Percentiles rank a stretch among this genome's conserved stretches.
Evolutionary conservation across 2,329 filamentous ascomycete species (phyloP).

Genomic region (Sporothrix luriei): DNA sequence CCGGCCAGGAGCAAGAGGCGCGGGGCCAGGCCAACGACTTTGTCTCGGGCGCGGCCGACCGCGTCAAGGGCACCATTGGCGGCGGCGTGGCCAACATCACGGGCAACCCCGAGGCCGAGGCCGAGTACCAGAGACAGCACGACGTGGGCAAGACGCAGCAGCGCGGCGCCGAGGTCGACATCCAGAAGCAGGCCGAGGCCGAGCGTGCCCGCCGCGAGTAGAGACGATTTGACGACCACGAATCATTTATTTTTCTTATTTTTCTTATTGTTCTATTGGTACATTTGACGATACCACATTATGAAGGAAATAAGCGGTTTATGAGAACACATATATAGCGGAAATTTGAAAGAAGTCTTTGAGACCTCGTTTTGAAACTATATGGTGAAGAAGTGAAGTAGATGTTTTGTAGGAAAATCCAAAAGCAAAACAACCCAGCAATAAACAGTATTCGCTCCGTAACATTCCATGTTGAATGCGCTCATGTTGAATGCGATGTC

Average conservation of each 20-base stretch:
- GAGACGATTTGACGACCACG: not conserved
- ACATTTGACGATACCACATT: slow-evolving; percentile 5
- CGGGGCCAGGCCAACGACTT: slow-evolving; percentile 78
- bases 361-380: not conserved
- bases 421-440: not conserved
- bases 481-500: slow-evolving; percentile 27
- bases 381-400: not conserved
- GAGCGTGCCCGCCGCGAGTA: slow-evolving; percentile 27
- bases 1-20: slow-evolving; percentile 80
- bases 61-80: slow-evolving; percentile 69
- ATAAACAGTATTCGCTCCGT: not conserved
- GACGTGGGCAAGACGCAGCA: slow-evolving; percentile 79
- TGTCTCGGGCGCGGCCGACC: slow-evolving; percentile 65
- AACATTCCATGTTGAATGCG: slow-evolving; percentile 19
- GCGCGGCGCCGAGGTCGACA: slow-evolving; percentile 78
- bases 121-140: slow-evolving; percentile 68
- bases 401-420: not conserved
- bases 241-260: too few relatives aligned
- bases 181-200: slow-evolving; percentile 69
- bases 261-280: not conserved
- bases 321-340: not conserved
- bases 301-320: slow-evolving; percentile 1
- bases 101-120: slow-evolving; percentile 67
- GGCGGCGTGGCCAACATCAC: slow-evolving; percentile 70
- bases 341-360: not conserved